Evolutionary conservation across 805 yeast genomes (phyloP).

Genomic region (Saccharomycopsis babjevae): DNA sequence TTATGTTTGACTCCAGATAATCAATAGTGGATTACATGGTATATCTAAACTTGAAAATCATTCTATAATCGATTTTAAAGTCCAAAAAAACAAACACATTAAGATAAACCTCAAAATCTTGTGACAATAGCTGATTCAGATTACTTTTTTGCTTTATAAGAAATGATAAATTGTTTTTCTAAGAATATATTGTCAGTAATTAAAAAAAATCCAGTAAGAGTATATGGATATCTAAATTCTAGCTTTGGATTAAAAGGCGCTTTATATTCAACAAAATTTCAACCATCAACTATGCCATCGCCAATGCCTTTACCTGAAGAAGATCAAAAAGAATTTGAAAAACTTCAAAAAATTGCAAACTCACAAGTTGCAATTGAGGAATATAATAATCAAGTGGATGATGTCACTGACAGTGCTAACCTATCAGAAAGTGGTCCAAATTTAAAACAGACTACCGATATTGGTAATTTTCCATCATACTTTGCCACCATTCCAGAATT

Average conservation of each 20-base stretch:
- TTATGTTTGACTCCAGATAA: no score
- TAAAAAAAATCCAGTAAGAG: background rate
- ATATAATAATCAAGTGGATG: conserved; percentile 41
- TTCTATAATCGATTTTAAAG: no score
- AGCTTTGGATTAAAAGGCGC: background rate
- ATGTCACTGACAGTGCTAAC: conserved; percentile 6
- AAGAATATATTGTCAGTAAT: background rate
- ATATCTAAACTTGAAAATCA: no score
- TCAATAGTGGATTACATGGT: no score
- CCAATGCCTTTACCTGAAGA: conserved; percentile 74
- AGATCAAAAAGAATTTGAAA: conserved; percentile 87
- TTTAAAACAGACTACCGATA: conserved; percentile 34
- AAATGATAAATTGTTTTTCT: background rate
- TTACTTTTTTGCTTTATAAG: background rate
- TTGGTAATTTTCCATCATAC: conserved; percentile 50
- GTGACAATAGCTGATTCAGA: background rate
- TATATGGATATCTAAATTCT: background rate
- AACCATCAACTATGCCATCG: conserved; percentile 19
- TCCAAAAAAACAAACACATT: no score
- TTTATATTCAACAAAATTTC: conserved; percentile 2
- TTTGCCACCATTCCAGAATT: conserved; percentile 84
- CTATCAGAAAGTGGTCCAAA: conserved; percentile 17
- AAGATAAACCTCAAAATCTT: background rate
- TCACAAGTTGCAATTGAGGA: conserved; percentile 72
- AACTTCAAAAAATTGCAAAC: conserved; percentile 68